Conservation (phyloP, 805 yeast genomes). For the Saccharomycopsis javanensis region DNA sequence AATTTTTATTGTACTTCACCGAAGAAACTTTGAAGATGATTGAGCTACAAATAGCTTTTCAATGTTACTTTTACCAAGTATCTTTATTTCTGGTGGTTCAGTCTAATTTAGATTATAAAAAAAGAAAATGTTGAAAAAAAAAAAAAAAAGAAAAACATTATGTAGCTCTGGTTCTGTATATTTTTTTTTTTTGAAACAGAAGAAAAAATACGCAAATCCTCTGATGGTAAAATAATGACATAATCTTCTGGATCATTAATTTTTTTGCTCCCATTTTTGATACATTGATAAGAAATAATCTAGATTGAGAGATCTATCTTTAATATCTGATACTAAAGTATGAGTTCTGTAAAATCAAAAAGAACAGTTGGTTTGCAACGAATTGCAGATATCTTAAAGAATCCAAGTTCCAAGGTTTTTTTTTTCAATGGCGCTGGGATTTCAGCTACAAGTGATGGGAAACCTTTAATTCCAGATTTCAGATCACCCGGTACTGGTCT, state of each 20-base stretch:
- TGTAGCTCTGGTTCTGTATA: not conserved
- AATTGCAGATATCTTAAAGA: conserved; percentile 9
- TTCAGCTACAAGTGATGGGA: conserved; percentile 66
- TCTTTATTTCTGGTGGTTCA: not conserved
- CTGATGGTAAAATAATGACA: not conserved
- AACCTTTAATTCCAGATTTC: conserved; percentile 58
- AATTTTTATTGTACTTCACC: not conserved
- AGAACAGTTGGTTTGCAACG: not conserved
- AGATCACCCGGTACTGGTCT: conserved; percentile 85
- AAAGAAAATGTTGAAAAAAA: not conserved
- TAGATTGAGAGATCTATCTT: too few species aligned
- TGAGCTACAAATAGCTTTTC: not conserved
- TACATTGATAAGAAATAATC: not conserved
- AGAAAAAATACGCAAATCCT: too few species aligned
- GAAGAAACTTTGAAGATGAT: not conserved
- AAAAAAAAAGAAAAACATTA: not conserved
- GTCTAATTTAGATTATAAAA: not conserved
- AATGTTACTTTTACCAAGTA: too few species aligned
- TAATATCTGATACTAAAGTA: not conserved
- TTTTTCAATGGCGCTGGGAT: conserved; percentile 90
- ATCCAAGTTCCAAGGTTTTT: conserved; percentile 35
- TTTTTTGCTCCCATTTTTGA: not conserved
- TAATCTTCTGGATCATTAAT: not conserved
- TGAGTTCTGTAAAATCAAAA: not conserved
- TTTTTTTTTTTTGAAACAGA: not conserved